Percentiles rank a stretch among this genome's conserved stretches.
phyloP scores from a whole-genome alignment of 345 rosid genomes.

The Schrenkiella parvula region DNA sequence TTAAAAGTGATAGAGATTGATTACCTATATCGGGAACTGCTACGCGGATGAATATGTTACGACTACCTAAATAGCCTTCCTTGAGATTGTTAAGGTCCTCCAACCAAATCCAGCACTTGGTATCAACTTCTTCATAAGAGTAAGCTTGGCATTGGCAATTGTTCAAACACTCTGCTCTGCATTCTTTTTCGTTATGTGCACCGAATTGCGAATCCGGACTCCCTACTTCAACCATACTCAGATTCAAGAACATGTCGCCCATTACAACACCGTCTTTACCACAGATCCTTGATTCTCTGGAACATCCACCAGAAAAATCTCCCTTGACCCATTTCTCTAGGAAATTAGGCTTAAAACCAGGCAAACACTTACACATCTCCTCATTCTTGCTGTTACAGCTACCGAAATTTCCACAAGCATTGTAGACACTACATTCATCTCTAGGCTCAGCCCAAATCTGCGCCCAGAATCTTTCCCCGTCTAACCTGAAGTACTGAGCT shows the following conservation, averaged over 20 bases:
- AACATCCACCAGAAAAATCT: slow-evolving; percentile 43
- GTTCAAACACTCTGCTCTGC: slow-evolving; percentile 48
- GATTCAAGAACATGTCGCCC: slow-evolving; percentile 41
- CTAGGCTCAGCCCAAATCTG: slow-evolving; percentile 42
- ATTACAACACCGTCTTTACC: slow-evolving; percentile 26
- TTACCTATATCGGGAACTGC: slow-evolving; percentile 48
- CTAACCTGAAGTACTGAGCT: slow-evolving; percentile 34
- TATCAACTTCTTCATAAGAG: slow-evolving; percentile 38
- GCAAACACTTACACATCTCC: slow-evolving; percentile 43
- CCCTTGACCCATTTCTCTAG: slow-evolving; percentile 37
- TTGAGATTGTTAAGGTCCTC: slow-evolving; percentile 51
- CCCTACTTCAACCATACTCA: slow-evolving; percentile 53
- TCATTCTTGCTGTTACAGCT: slow-evolving; percentile 42
- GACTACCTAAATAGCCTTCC: slow-evolving; percentile 41
- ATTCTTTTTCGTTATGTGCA: slow-evolving; percentile 38
- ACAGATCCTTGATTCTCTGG: slow-evolving; percentile 40
- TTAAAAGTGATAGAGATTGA: background rate
- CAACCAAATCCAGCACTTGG: slow-evolving; percentile 58
- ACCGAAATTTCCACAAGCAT: slow-evolving; percentile 48
- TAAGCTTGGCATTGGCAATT: slow-evolving; percentile 61
- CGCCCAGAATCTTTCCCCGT: slow-evolving; percentile 31
- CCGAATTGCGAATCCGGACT: slow-evolving; percentile 39
- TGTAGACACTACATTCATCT: slow-evolving; percentile 41
- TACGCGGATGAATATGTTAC: slow-evolving; percentile 39
- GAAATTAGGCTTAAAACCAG: slow-evolving; percentile 42